Evolutionary conservation across 441 rosid genomes (phyloP).

Genomic region (Erodium chrysanthum): DNA sequence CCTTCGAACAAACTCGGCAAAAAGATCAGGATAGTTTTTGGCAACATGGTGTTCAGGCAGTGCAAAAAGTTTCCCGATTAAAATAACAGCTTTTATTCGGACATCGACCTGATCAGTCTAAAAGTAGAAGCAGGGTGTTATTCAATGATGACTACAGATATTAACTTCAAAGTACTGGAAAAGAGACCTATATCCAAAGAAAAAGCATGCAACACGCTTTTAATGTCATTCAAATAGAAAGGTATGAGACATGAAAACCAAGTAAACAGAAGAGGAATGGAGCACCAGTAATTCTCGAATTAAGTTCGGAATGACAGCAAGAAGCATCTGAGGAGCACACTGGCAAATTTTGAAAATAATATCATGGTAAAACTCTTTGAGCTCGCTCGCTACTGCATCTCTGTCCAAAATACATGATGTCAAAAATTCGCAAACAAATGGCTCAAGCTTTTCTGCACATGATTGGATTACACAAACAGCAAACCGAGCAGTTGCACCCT

Average conservation of each 20-base stretch:
- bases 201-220: constrained; percentile 11
- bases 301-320: constrained; percentile 61
- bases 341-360: constrained; percentile 58
- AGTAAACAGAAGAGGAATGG: constrained; percentile 14
- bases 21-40: constrained; percentile 50
- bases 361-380: constrained; percentile 75
- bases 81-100: constrained; percentile 77
- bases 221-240: constrained; percentile 8
- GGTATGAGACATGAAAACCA: constrained; percentile 17
- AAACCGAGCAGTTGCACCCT: constrained; percentile 54
- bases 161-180: constrained; percentile 5
- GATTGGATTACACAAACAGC: constrained; percentile 66
- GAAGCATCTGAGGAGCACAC: constrained; percentile 74
- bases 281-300: constrained; percentile 70
- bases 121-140: constrained; percentile 24
- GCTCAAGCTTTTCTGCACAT: constrained; percentile 61
- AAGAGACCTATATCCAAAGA: constrained; percentile 16
- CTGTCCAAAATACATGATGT: constrained; percentile 63
- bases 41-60: constrained; percentile 44
- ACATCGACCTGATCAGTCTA: constrained; percentile 93
- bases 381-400: constrained; percentile 53
- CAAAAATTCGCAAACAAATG: constrained; percentile 61
- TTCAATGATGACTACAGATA: constrained; percentile 12
- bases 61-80: constrained; percentile 68
- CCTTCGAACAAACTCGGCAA: constrained; percentile 73